Evolutionary conservation across 148 eudicot genomes (phyloP).

Genomic region (Camellia granthamiana): DNA sequence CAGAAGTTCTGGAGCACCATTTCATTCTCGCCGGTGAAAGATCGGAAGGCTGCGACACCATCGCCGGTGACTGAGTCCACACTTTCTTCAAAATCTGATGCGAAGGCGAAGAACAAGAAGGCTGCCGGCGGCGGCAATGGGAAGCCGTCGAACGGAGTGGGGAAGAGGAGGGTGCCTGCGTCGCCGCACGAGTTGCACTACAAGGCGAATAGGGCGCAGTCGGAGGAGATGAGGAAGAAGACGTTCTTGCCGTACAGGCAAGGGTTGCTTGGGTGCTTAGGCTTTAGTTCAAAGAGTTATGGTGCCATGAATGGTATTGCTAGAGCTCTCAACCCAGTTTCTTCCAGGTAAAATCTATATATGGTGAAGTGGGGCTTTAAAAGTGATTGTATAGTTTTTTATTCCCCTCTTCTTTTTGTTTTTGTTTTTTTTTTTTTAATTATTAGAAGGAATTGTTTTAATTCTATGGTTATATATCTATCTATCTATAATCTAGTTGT

Average conservation of each 20-base stretch:
- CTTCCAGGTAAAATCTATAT: conserved; percentile 54
- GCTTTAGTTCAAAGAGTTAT: conserved; percentile 80
- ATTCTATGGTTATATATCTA: background rate
- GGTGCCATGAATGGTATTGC: conserved; percentile 80
- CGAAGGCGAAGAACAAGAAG: background rate
- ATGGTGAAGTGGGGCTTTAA: background rate
- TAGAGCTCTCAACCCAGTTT: conserved; percentile 75
- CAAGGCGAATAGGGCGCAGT: conserved; percentile 78
- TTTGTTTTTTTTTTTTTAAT: no score
- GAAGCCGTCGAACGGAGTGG: conserved; percentile 36
- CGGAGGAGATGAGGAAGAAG: conserved; percentile 96
- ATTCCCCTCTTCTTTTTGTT: background rate
- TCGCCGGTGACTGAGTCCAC: conserved; percentile 19
- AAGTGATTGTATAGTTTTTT: background rate
- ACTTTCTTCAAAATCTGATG: background rate
- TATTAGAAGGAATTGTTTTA: no score
- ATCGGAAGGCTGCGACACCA: conserved; percentile 31
- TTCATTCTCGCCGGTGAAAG: conserved; percentile 62
- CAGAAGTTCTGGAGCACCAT: conserved; percentile 67
- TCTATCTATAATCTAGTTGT: background rate
- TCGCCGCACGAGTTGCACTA: conserved; percentile 88
- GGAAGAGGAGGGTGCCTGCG: conserved; percentile 42
- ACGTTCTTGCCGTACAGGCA: conserved; percentile 88
- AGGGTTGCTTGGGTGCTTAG: conserved; percentile 83
- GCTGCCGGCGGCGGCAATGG: conserved; percentile 15